Base-by-base conservation (phyloP, 2,329 filamentous ascomycete species). In the Aspergillus japonicus region DNA sequence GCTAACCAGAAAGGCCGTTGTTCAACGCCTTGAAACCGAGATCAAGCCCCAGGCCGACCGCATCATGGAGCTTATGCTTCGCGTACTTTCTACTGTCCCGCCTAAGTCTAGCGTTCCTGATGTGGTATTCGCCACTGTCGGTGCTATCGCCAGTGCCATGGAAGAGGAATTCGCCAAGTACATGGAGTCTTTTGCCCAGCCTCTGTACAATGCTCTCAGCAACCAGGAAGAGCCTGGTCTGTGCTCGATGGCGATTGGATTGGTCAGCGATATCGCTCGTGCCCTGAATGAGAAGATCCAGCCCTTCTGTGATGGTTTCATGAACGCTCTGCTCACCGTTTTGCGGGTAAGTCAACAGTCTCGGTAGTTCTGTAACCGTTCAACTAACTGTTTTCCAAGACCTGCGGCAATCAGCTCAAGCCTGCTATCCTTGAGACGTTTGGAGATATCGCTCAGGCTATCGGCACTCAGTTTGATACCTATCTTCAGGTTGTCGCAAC, bases 351-450 rank as follows among this genome's bases (percentile, higher is more conserved):
- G 73, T 58, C 42, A 4, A 23, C 19, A 42, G 47, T 35, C 57
- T 42, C n/a, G 23, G 31, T 55, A 7, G 4, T 48, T 33, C 52
- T 56, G 65, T 67, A 56, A 49, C 21, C 23, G 31, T 35, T 29
- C 53, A 58, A 54, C 75, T 80, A 72, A 81, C 75, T 56, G 63
- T 49, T 58, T 44, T 58, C 59, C 59, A 74, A 92, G 87, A 96
- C 91, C 77, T 87, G 89, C 12, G 86, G 88, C 67, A 96, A 98
- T 78, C 92, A 96, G 78, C 96, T 98, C 80, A 98, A 98, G 85
- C 95, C 95, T 49, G 92, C 95, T 29, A 99, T 99, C 66, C 85
- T 99, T 58, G 94, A 98, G 78, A 97, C 92, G 75, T 99, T 99
- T 72, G 95, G 95, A 61, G 95, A 99, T 72, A 96, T 99, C 78